Conservation (phyloP, 2,329 filamentous ascomycete species). For the Geosmithia morbida region DNA sequence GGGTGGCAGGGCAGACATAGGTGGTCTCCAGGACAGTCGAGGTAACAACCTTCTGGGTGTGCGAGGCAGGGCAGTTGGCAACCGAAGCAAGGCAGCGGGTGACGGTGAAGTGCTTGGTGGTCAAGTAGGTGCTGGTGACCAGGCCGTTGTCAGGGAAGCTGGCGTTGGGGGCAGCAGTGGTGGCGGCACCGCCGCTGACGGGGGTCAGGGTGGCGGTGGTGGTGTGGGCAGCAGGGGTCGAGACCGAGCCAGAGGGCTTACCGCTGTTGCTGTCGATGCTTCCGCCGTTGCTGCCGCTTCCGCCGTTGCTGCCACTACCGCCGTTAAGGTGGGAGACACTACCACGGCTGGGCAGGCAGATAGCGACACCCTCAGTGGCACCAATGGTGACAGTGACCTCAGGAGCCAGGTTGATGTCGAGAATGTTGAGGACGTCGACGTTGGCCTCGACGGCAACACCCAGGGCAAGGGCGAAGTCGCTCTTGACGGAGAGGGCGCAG, state of each 20-base stretch:
- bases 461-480: constrained; percentile 9
- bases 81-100: constrained; percentile 21
- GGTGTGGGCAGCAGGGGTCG: background rate
- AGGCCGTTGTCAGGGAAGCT: constrained; percentile 5
- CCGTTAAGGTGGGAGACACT: background rate
- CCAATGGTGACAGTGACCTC: constrained; percentile 23
- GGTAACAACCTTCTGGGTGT: constrained; percentile 19
- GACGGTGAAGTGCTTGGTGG: constrained; percentile 13
- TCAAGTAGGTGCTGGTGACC: constrained; percentile 9
- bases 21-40: constrained; percentile 8
- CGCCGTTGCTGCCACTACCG: too few species aligned
- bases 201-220: background rate
- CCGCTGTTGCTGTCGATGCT: too few species aligned
- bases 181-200: background rate
- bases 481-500: constrained; percentile 17
- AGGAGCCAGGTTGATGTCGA: constrained; percentile 22
- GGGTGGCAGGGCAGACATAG: constrained; percentile 9
- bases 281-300: too few species aligned
- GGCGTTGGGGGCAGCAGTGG: constrained; percentile 3
- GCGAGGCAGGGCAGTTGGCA: constrained; percentile 22
- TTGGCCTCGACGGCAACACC: constrained; percentile 9
- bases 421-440: constrained; percentile 13
- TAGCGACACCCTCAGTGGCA: constrained; percentile 5
- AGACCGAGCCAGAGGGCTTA: background rate
- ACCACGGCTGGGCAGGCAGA: constrained; percentile 8